These are phyloP conservation scores for Albatrellus sp. DNA, from an alignment of 1,284 basidiomycete species.

Conservation along the genomic window DNA sequence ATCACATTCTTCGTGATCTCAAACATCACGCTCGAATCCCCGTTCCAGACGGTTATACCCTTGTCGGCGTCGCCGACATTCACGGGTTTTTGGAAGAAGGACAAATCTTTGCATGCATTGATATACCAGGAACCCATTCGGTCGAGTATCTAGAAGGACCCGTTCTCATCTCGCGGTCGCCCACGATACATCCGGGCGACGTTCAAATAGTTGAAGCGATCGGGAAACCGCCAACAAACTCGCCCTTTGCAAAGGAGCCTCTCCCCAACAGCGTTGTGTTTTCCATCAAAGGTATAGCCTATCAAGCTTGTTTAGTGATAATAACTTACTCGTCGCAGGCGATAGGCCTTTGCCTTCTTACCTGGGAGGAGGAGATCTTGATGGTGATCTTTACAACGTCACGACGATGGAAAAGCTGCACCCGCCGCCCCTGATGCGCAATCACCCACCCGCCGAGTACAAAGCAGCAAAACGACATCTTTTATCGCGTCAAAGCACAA, in stretches of 20 bases:
- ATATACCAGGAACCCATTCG: slow-evolving; percentile 21
- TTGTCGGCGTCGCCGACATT: slow-evolving; percentile 59
- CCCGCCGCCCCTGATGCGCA: slow-evolving; percentile 14
- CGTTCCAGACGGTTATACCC: slow-evolving; percentile 44
- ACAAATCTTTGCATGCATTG: slow-evolving; percentile 48
- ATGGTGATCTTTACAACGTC: slow-evolving; percentile 31
- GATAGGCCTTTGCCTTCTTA: slow-evolving; percentile 47
- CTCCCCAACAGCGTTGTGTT: slow-evolving; percentile 48
- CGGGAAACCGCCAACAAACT: slow-evolving; percentile 38
- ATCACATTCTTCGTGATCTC: slow-evolving; percentile 53
- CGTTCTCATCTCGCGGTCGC: slow-evolving; percentile 48
- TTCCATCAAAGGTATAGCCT: slow-evolving; percentile 31
- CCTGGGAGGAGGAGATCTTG: slow-evolving; percentile 55
- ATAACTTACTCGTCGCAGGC: slow-evolving; percentile 22
- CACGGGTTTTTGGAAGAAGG: slow-evolving; percentile 34
- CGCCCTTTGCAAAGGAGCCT: slow-evolving; percentile 36
- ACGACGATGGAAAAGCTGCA: slow-evolving; percentile 22
- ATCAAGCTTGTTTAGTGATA: not conserved
- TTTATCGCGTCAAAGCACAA: slow-evolving; percentile 43
- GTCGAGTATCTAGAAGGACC: slow-evolving; percentile 40
- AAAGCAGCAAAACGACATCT: slow-evolving; percentile 30
- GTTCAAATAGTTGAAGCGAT: slow-evolving; percentile 51
- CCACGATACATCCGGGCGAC: slow-evolving; percentile 59
- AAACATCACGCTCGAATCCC: slow-evolving; percentile 61
- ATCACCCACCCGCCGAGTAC: slow-evolving; percentile 38